These are phyloP conservation scores for Theobroma grandiflorum DNA, from an alignment of 441 rosid species.

Conservation along the genomic window DNA sequence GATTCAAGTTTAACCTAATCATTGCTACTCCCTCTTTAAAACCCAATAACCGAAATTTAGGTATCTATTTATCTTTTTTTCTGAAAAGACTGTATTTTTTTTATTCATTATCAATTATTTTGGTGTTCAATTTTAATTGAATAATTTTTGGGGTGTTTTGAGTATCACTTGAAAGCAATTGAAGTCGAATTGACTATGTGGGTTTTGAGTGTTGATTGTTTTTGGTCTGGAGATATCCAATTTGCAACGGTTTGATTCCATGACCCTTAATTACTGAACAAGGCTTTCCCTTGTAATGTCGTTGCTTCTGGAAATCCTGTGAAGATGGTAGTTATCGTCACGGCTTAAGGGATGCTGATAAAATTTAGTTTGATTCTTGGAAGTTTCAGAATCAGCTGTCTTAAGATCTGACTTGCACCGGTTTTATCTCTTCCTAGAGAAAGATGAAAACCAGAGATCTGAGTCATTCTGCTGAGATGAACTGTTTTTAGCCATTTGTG, in stretches of 20 bases:
- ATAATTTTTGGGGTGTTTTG: neutral
- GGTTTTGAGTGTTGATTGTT: slow-evolving; percentile 7
- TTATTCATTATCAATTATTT: neutral
- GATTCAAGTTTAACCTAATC: too few relatives aligned
- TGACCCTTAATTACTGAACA: neutral
- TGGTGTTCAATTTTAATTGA: neutral
- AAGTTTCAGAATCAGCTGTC: neutral
- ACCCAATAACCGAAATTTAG: neutral
- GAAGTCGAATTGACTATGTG: neutral
- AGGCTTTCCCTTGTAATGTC: neutral
- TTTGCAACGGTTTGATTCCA: neutral
- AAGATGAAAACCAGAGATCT: neutral
- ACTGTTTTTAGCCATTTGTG: neutral
- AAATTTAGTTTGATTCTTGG: neutral
- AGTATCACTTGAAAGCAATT: neutral
- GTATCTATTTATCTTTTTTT: neutral
- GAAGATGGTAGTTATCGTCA: neutral
- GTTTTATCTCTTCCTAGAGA: neutral
- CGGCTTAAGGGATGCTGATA: neutral
- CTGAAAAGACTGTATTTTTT: neutral
- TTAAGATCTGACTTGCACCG: neutral
- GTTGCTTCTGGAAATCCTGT: neutral
- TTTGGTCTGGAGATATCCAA: neutral
- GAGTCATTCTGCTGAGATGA: neutral
- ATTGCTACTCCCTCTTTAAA: neutral